Evolutionary conservation across 306 rosid species (phyloP).

Genomic region (Sophora flavescens): DNA sequence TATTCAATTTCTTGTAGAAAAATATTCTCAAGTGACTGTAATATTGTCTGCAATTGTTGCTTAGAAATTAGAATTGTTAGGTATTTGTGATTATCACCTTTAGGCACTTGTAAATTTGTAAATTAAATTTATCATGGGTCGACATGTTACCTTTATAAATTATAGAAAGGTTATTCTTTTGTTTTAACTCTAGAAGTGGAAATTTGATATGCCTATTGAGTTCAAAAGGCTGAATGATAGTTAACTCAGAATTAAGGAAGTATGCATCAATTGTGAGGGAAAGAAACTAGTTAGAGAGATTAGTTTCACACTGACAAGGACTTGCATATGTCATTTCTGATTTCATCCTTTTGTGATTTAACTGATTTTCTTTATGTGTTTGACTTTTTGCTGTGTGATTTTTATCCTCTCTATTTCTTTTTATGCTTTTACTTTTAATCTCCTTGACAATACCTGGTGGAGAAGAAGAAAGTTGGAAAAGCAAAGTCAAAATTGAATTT

Average conservation of each 20-base stretch:
- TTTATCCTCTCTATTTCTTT: not conserved
- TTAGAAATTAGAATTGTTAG: conserved; percentile 21
- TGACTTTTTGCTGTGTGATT: conserved; percentile 22
- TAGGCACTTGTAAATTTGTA: conserved; percentile 26
- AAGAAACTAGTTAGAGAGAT: not conserved
- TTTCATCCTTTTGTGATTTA: not conserved
- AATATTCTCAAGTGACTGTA: conserved; percentile 27
- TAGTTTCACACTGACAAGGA: not conserved
- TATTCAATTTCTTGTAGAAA: not conserved
- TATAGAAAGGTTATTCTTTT: not conserved
- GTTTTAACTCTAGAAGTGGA: conserved; percentile 8
- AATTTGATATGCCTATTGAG: not conserved
- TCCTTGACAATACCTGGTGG: conserved; percentile 21
- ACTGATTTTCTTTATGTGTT: conserved; percentile 40
- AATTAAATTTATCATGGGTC: conserved; percentile 26
- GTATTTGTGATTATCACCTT: conserved; percentile 34
- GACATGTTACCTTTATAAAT: conserved; percentile 5
- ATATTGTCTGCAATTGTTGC: not conserved
- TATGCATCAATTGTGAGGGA: not conserved
- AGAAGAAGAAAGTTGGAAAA: conserved; percentile 30
- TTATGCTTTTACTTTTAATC: conserved; percentile 33
- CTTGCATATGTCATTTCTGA: conserved; percentile 26
- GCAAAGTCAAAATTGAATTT: conserved; percentile 1
- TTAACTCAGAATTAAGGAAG: conserved; percentile 34
- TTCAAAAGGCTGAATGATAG: conserved; percentile 22